Conservation (phyloP, 176 grass and related monocot genomes). For the Avena eriantha region DNA sequence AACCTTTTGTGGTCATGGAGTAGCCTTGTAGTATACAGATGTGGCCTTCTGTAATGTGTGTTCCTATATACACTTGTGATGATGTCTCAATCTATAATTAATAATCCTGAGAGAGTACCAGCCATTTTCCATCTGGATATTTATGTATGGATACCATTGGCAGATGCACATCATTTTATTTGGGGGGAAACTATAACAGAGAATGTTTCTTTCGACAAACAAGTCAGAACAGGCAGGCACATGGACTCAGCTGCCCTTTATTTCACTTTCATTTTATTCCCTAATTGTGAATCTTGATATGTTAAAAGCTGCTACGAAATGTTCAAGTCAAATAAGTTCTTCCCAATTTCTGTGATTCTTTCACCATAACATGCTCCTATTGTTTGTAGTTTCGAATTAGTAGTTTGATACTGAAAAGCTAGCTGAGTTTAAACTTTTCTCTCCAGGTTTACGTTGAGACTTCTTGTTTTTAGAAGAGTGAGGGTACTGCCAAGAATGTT, state of each 20-base stretch:
- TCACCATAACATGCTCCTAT: no score
- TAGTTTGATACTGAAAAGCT: no score
- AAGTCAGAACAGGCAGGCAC: constrained; percentile 23
- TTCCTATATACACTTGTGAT: not conserved
- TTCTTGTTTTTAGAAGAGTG: no score
- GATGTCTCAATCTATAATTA: not conserved
- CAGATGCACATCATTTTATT: not conserved
- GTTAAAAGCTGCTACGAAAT: not conserved
- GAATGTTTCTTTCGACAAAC: not conserved
- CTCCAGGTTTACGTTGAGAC: no score
- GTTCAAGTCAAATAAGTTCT: constrained; percentile 45
- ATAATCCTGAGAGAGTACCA: not conserved
- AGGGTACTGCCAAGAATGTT: no score
- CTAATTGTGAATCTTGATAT: not conserved
- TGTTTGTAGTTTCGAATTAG: no score
- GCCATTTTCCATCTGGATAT: not conserved
- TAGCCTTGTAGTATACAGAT: not conserved
- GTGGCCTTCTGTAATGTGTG: not conserved
- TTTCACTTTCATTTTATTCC: not conserved
- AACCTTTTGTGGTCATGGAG: not conserved
- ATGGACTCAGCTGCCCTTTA: not conserved
- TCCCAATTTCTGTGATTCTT: no score
- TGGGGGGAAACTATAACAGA: not conserved
- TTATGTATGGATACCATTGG: not conserved
- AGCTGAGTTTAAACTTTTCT: no score